Evolutionary conservation across 345 rosid species (phyloP).

Genomic region (Draba incana): DNA sequence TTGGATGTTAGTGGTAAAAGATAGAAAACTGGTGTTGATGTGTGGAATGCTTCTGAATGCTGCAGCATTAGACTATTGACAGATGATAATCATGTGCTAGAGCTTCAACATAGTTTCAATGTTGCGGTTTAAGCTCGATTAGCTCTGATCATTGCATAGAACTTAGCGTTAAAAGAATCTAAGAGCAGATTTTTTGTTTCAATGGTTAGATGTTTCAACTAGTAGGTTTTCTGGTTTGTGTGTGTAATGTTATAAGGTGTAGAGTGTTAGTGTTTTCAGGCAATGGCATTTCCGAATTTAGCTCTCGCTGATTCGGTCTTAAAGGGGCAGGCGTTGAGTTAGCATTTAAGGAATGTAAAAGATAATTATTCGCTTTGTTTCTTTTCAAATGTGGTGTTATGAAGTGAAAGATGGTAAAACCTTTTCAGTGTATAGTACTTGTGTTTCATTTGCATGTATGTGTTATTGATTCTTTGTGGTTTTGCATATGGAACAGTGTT

Average conservation of each 20-base stretch:
- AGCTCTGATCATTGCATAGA: not conserved
- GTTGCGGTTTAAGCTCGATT: slow-evolving; percentile 4
- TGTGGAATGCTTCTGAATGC: not conserved
- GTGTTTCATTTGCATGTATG: not conserved
- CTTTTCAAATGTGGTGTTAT: not conserved
- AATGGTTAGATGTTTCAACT: not conserved
- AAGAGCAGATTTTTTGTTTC: slow-evolving; percentile 8
- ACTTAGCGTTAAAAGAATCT: slow-evolving; percentile 2
- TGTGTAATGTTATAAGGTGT: slow-evolving; percentile 10
- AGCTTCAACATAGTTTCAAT: not conserved
- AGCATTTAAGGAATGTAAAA: not conserved
- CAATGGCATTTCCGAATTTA: not conserved
- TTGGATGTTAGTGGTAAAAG: not conserved
- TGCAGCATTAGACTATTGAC: not conserved
- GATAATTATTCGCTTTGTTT: not conserved
- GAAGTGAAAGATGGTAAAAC: slow-evolving; percentile 7
- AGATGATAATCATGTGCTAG: slow-evolving; percentile 15
- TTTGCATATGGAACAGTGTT: not conserved
- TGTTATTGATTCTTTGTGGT: not conserved
- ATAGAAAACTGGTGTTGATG: not conserved
- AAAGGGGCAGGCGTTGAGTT: not conserved
- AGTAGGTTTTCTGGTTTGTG: slow-evolving; percentile 9
- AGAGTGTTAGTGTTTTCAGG: not conserved
- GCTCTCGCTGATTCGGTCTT: not conserved
- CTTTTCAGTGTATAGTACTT: not conserved